Evolutionary conservation across 2,329 filamentous ascomycete genomes (phyloP).

Genomic region (Plenodomus biglobosus): DNA sequence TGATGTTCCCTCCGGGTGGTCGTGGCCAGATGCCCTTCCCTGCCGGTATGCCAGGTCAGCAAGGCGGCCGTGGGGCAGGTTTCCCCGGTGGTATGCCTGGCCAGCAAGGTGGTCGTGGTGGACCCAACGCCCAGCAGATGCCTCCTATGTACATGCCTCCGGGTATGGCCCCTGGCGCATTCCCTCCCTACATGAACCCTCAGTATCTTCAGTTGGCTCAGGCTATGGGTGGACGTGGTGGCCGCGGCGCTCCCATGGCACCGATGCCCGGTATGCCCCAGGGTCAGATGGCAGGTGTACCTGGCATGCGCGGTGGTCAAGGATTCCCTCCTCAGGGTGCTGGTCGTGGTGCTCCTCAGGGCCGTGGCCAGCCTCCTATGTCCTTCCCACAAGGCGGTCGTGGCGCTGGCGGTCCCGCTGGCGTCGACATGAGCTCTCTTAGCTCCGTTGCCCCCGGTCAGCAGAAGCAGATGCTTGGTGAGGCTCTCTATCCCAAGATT

Average conservation of each 20-base stretch:
- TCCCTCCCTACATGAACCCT: constrained; percentile 75
- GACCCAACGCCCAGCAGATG: constrained; percentile 73
- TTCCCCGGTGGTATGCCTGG: constrained; percentile 79
- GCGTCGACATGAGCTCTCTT: constrained; percentile 56
- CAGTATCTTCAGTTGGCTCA: constrained; percentile 80
- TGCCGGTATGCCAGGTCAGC: constrained; percentile 65
- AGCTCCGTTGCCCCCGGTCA: constrained; percentile 62
- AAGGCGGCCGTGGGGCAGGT: constrained; percentile 80
- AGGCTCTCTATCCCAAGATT: constrained; percentile 98
- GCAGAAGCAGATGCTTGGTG: constrained; percentile 98
- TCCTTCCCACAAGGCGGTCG: constrained; percentile 39
- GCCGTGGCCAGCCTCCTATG: constrained; percentile 36
- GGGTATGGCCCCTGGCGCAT: constrained; percentile 62
- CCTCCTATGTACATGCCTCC: constrained; percentile 81
- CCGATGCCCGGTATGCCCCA: constrained; percentile 70
- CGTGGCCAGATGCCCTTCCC: constrained; percentile 65
- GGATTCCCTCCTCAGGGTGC: constrained; percentile 44
- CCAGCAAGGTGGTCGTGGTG: constrained; percentile 86
- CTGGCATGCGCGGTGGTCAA: constrained; percentile 47
- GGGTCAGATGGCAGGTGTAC: constrained; percentile 61
- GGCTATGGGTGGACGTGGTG: constrained; percentile 54
- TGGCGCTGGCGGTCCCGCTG: constrained; percentile 27
- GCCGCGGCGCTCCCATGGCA: constrained; percentile 61
- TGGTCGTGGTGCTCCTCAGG: constrained; percentile 38
- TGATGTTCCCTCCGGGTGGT: constrained; percentile 58